A percentile compares a stretch with the other conserved stretches of the same genome.
phyloP scores from a whole-genome alignment of 2,329 filamentous ascomycete species.

The Exophiala aquamarina region DNA sequence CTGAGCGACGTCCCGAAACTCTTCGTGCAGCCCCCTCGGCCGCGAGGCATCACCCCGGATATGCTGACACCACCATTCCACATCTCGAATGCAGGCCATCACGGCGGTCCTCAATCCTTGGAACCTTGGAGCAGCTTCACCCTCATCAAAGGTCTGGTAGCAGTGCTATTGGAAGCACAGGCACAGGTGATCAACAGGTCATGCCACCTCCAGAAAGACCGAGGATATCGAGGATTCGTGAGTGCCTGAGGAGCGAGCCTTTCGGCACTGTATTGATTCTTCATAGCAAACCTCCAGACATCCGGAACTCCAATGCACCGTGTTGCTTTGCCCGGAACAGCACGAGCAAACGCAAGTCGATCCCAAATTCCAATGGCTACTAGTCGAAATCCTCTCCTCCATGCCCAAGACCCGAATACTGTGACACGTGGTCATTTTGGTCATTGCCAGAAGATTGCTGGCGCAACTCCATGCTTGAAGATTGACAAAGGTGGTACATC shows the following conservation, averaged over 20 bases:
- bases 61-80: neutral
- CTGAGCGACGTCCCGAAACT: slow-evolving; percentile 17
- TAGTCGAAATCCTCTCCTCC: slow-evolving; percentile 2
- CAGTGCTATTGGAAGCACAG: slow-evolving; percentile 7
- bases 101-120: slow-evolving; percentile 18
- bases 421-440: slow-evolving; percentile 7
- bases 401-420: slow-evolving; percentile 1
- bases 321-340: slow-evolving; percentile 8
- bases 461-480: slow-evolving; percentile 5
- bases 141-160: slow-evolving; percentile 33
- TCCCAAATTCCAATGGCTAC: slow-evolving; percentile 12
- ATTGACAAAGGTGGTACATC: slow-evolving; percentile 7
- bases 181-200: slow-evolving; percentile 1
- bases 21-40: slow-evolving; percentile 22
- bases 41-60: too few species aligned
- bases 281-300: slow-evolving; percentile 3
- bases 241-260: neutral
- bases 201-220: slow-evolving; percentile 10
- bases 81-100: slow-evolving; percentile 21
- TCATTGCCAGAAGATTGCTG: slow-evolving; percentile 6
- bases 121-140: slow-evolving; percentile 39
- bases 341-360: slow-evolving; percentile 9
- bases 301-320: slow-evolving; percentile 14
- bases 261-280: slow-evolving; percentile 3
- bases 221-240: slow-evolving; percentile 7